Base-by-base conservation (phyloP, 306 rosid species). In the Echinosophora koreensis region DNA sequence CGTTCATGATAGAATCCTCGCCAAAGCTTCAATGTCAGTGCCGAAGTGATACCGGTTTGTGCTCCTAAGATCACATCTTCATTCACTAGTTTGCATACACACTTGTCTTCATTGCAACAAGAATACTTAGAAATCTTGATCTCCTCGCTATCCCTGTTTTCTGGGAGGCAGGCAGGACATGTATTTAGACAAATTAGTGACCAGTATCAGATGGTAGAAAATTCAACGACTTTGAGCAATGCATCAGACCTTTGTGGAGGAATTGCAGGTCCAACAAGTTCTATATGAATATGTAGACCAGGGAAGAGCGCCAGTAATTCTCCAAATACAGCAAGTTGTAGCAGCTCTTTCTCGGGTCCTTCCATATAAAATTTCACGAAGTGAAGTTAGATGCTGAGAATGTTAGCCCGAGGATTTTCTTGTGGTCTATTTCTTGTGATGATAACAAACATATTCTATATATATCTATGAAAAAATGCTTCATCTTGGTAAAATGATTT, bases 341-440 rank as follows among this genome's bases (percentile, higher is more conserved):
- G 85, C 80, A 92, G 86, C 88, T 92, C 98, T 79, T 89, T 92
- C 84, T 90, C 98, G 37, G 98, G 97, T 51, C 97, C 98, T 95
- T 80, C 73, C 60, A 56, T 47, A 69, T 71, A 79, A 37, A 76
- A 77, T 60, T 44, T 61, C 58, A 71, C n/a, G 4, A 77, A 12
- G 69, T 12, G 41, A 46, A 71, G 74, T 57, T 46, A 69, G 18
- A 50, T 8, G 9, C 50, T 12, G 3, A 38, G 61, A 58, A 46
- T 22, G 22, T 30, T 30, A 30, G 32, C 32, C 32, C 32, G 2
- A 30, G 32, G 32, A 30, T 30, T 30, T 30, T 30, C 32, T 30
- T 30, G 32, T 30, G 32, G 32, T 30, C 32, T 30, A 30, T 30
- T 2, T 30, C 32, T 30, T 30, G 32, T 30, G 32, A 30, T 30